Base-by-base conservation (phyloP, 192 early-diverging fungal species). In the Coemansia sp. region DNA sequence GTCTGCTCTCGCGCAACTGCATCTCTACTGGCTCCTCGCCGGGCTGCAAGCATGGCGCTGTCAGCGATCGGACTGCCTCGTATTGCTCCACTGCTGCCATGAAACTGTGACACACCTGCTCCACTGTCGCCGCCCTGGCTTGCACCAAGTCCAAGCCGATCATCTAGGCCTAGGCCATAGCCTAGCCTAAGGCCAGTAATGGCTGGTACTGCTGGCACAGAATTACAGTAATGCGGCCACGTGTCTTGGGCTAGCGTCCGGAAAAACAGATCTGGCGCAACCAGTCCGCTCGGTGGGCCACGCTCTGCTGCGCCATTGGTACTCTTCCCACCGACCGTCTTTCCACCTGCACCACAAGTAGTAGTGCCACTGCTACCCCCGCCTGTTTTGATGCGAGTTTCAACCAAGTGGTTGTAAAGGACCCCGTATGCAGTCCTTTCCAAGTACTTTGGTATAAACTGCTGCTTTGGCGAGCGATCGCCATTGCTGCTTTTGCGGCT, bases 161-260 rank as follows among this genome's bases (percentile, higher is more conserved):
- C 26, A 21, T 15, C 22, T 10, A 54, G 54, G 19, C 64, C 76
- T 19, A 79, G 42, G 12, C 67, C 67, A 26, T 69, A 72, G 9
- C 70, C 76, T 22, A 71, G 35, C 27, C 65, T 56, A 27, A 79
- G 62, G 3, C 76, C 62, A 15, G 59, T 44, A 15, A 79, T 60
- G 18, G 76, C 57, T 4, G 76, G 58, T 48, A 63, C 61, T 7
- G 70, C 62, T 1, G 76, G 62, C 12, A 59, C 70, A 5, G 76
- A 70, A 35, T 63, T 72, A 52, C 76, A 79, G 60, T 79, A 79
- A 50, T 79, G 76, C 10, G 76, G 76, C 76, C 76, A 79, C 36
- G 76, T 65, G 34, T 79, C 76, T 34, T 72, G 70, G 14, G 74
- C 77, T 40, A 80, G 58, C 12, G 71, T 66, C 29, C 48, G 60